Base-by-base conservation (phyloP, 306 rosid genomes). In the Clitoria ternatea region DNA sequence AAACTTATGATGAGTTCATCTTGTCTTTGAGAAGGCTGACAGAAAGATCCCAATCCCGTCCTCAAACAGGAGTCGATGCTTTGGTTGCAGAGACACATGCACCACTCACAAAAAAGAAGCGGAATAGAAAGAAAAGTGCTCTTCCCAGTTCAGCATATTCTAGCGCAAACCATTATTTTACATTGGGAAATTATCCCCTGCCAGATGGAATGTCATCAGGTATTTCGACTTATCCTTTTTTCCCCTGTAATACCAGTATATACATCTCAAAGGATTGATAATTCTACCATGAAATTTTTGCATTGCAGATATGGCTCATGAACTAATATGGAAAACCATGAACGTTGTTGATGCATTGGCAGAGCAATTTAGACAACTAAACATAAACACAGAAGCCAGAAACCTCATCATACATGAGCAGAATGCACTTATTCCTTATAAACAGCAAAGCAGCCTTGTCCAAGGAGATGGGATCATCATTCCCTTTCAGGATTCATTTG, bases 331-430 rank as follows among this genome's bases (percentile, higher is more conserved):
- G 65, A 63, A 68, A 33, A 53, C 42, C 63, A 47, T 70, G 60
- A 61, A 70, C 63, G 24, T 65, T 24, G 50, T 87, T 19, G 86
- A 85, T 66, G 77, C 81, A 63, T 81, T 90, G 54, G 52, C 64
- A 7, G 85, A 81, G 85, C 85, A 76, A 65, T 80, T 93, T 43
- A 81, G 84, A 27, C 76, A 19, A 77, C 81, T 93, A 66, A 67
- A 80, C 68, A 79, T 90, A 77, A 86, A 86, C 71, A 60, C 61
- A 75, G 92, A 87, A 75, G 78, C 42, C 76, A 80, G 79, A 76
- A 43, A 70, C 63, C 69, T 77, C 49, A 66, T 65, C 52, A 77
- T 50, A 27, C 78, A 64, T 27, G 73, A 80, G 80, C 70, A 73
- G 56, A 82, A 80, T 71, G 87, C 85, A 61, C 79, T 88, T 37